Evolutionary conservation across 148 eudicot genomes (phyloP).

Genomic region (Silene latifolia): DNA sequence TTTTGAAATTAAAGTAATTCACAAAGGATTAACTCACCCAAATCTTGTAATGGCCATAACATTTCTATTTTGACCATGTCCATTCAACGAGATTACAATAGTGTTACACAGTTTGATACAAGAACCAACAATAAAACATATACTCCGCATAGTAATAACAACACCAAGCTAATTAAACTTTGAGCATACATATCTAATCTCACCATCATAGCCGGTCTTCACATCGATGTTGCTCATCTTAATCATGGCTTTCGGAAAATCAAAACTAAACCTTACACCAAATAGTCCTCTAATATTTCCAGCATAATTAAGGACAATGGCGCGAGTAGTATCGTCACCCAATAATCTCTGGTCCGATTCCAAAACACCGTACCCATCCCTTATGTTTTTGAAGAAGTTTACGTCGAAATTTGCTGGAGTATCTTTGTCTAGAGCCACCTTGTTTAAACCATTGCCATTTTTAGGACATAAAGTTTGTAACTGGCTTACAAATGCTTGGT

Average conservation of each 20-base stretch:
- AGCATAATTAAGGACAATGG: slow-evolving; percentile 57
- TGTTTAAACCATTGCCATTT: slow-evolving; percentile 49
- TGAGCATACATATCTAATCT: slow-evolving; percentile 61
- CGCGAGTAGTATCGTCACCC: slow-evolving; percentile 43
- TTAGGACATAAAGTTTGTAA: slow-evolving; percentile 51
- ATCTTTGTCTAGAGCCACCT: slow-evolving; percentile 55
- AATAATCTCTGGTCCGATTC: slow-evolving; percentile 77
- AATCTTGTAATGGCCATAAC: no score
- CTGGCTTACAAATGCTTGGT: slow-evolving; percentile 39
- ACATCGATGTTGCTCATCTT: slow-evolving; percentile 77
- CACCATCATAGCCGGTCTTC: slow-evolving; percentile 59
- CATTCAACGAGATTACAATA: background rate
- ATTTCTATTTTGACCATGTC: no score
- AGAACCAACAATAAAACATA: background rate
- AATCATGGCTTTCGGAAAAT: slow-evolving; percentile 71
- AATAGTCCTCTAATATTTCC: slow-evolving; percentile 59
- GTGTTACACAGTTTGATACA: background rate
- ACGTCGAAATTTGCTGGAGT: slow-evolving; percentile 47
- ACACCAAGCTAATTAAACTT: slow-evolving; percentile 39
- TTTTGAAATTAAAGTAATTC: no score
- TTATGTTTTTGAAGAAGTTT: slow-evolving; percentile 59
- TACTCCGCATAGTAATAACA: no score
- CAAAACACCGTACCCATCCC: slow-evolving; percentile 55
- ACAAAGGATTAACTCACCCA: no score
- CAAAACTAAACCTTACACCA: slow-evolving; percentile 54